Percentiles rank a stretch among this genome's conserved stretches.
These are phyloP conservation scores for Pinus taeda DNA, from an alignment of 75 land plant genomes.

Conservation along the genomic window DNA sequence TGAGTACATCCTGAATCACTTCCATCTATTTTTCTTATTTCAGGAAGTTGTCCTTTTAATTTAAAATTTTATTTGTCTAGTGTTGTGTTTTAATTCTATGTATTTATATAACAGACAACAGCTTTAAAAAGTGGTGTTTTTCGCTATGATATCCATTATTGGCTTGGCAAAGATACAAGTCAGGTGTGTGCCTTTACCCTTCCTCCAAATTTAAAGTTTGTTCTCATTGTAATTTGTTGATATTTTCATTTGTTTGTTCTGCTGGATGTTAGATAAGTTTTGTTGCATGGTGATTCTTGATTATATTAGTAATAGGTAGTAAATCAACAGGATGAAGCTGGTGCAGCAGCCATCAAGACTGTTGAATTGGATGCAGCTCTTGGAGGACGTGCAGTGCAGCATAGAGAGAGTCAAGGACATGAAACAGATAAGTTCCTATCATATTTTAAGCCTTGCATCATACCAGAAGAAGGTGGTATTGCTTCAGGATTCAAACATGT, in stretches of 20 bases:
- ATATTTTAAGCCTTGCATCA: constrained; percentile 96
- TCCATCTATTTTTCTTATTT: too few relatives aligned
- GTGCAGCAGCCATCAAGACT: constrained; percentile 93
- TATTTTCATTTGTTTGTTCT: neutral
- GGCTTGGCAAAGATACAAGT: constrained; percentile 95
- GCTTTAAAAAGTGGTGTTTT: constrained; percentile 84
- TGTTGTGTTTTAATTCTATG: neutral
- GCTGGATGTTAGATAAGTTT: neutral
- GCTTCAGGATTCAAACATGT: constrained; percentile 90
- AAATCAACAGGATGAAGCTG: constrained; percentile 89
- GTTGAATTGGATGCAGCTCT: constrained; percentile 98
- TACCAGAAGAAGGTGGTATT: constrained; percentile 91
- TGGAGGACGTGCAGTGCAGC: constrained; percentile 98
- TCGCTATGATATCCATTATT: constrained; percentile 95
- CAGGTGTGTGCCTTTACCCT: constrained; percentile 43
- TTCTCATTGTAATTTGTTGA: neutral
- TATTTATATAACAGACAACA: constrained; percentile 60
- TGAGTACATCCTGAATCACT: neutral
- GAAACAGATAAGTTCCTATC: constrained; percentile 92
- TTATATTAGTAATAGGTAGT: neutral
- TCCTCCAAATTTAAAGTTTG: neutral
- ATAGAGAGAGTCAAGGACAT: constrained; percentile 92
- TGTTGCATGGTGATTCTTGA: neutral
- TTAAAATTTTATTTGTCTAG: too few relatives aligned
- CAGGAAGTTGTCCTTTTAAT: too few relatives aligned